Evolutionary conservation across 2,329 filamentous ascomycete species (phyloP).

Genomic region (Bipolaris sorokiniana): DNA sequence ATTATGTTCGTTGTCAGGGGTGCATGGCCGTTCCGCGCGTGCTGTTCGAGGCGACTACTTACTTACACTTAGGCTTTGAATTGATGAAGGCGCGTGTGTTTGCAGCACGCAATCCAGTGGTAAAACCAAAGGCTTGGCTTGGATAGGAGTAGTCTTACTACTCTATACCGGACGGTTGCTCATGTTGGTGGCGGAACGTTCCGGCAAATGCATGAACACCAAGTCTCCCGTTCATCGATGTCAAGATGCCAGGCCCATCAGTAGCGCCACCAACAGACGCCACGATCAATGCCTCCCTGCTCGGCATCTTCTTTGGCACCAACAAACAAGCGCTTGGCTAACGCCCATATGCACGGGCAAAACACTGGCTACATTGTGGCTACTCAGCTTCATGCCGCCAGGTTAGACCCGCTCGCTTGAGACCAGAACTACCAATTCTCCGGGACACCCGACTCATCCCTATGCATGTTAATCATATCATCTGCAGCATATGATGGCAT

Average conservation of each 20-base stretch:
- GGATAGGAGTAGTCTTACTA: neutral
- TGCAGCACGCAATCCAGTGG: neutral
- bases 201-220: constrained; percentile 3
- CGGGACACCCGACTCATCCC: constrained; percentile 8
- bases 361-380: constrained; percentile 19
- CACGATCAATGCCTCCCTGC: constrained; percentile 18
- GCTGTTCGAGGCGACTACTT: constrained; percentile 3
- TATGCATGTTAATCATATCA: constrained; percentile 15
- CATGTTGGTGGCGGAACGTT: neutral
- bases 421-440: constrained; percentile 15
- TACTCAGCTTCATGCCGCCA: constrained; percentile 29
- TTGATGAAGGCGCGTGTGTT: neutral
- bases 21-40: constrained; percentile 17
- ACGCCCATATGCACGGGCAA: constrained; percentile 18
- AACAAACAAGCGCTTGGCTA: constrained; percentile 33
- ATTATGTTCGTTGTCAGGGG: constrained; percentile 2
- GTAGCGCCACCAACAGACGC: constrained; percentile 22
- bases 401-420: constrained; percentile 14
- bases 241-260: neutral
- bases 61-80: neutral
- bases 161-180: neutral
- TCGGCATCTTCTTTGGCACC: constrained; percentile 22
- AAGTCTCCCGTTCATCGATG: constrained; percentile 12
- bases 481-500: constrained; percentile 9
- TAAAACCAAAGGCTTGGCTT: neutral